phyloP scores from a whole-genome alignment of 768 basidiomycete genomes.

The Fibroporia radiculosa region DNA sequence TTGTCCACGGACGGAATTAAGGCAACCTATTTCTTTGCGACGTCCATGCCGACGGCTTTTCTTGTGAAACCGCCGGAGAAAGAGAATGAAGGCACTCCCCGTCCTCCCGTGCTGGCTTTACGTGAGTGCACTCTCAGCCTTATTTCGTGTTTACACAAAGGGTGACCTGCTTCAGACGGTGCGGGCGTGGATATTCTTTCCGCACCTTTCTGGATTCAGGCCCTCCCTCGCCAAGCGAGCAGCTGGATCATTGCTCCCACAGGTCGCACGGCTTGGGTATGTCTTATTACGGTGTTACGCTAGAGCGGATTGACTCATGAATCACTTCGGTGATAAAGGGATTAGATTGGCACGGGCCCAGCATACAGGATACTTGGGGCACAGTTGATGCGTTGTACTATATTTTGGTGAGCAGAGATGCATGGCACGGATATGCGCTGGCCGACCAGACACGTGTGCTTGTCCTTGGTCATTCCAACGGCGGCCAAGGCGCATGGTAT shows the following conservation, averaged over 20 bases:
- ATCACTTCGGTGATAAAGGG: constrained; percentile 40
- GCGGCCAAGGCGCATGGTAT: constrained; percentile 87
- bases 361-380: constrained; percentile 60
- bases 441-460: constrained; percentile 36
- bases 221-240: constrained; percentile 46
- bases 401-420: constrained; percentile 31
- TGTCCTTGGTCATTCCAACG: constrained; percentile 91
- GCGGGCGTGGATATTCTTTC: constrained; percentile 71
- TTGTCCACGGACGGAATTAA: constrained; percentile 31
- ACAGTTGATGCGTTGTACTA: constrained; percentile 47
- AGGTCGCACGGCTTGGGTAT: constrained; percentile 81
- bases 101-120: constrained; percentile 53
- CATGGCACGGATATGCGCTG: constrained; percentile 38
- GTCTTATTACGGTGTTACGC: constrained; percentile 1
- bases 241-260: constrained; percentile 79
- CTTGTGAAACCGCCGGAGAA: constrained; percentile 46
- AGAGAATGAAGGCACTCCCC: constrained; percentile 20
- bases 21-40: constrained; percentile 51
- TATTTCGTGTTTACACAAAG: background rate
- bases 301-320: background rate
- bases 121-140: constrained; percentile 36
- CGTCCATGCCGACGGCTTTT: constrained; percentile 50
- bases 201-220: constrained; percentile 51
- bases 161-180: constrained; percentile 47
- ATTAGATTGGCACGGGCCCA: constrained; percentile 89